Evolutionary conservation across 2,329 filamentous ascomycete species (phyloP), one percentile per base, ranked within the genome.

Genomic region (Trichoderma gracile): DNA sequence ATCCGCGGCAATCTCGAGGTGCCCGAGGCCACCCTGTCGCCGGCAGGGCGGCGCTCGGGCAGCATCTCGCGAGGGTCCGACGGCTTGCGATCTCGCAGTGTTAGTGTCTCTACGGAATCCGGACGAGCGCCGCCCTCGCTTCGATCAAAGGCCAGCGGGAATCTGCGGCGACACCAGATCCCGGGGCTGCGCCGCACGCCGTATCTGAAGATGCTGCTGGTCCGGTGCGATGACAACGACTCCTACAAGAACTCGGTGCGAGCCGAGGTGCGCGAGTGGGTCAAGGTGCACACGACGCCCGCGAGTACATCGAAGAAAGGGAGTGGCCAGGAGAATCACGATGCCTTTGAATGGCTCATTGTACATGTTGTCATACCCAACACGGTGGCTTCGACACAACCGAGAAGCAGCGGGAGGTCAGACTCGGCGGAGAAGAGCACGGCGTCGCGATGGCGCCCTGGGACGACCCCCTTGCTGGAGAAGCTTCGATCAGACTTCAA

Each of bases 171-270:
- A 56, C 95, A 99, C 74, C 95, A 99, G 74, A 98, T 99, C 61
- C 95, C 95, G 1, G 96, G 95, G 3, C 79, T 99, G 63, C 89
- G 94, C 45, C 91, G 92, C 67, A 98, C 94, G 0, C 93, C 96
- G 0, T 99, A 99, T 75, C 82, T 99, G 66, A 98, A 97, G 75
- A 80, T 99, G 7, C 89, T 93, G 64, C 80, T 99, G 2, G 84
- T 99, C 60, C 86, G 93, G 72, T 98, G 95, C 78, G 95, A 98
- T 78, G 95, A 99, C 74, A 96, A 93, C 72, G 96, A 99, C 54
- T 87, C 87, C 9, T 99, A 99, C 82, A 98, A 97, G 77, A 81
- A 86, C 1, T 86, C 86, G 14, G 88, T 91, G 7, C 85, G 93
- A 57, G 87, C 91, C 71, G 86, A 91, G 69, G 82, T 99, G 42